Evolutionary conservation across 257 asterid species (phyloP), one percentile per base, ranked within the genome.

Genomic region (Solanum appendiculatum): DNA sequence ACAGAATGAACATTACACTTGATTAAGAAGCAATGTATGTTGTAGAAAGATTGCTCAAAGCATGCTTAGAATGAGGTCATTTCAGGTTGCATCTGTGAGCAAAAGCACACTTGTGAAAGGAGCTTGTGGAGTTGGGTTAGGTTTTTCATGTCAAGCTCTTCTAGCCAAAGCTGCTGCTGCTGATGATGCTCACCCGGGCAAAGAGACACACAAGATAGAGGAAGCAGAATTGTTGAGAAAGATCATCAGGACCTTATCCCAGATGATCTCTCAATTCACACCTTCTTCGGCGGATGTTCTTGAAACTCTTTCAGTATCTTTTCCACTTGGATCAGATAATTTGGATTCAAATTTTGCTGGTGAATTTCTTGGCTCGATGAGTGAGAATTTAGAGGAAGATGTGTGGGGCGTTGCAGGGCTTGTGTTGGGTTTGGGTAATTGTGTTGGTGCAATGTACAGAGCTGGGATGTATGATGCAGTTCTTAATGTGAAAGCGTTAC

Each of bases 51-150:
- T 85, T 69, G 83, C 82, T 70, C 75, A 33, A 51, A 69, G 48
- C 16, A 69, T 85, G 51, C 69, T 70, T 48, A 29, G 77, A 70
- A 70, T 44, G 82, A 51, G 84, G 68, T 58, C 84, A 88, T 91
- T 88, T 69, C 94, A 97, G 99, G 97, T 94, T 74, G 93, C 94
- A 89, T 93, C 91, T 87, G 68, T 86, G 87, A 93, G 98, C 95
- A 97, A 91, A 93, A 95, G 97, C 92, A 92, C 95, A 86, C 96
- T 96, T 86, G 97, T 97, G 77, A 95, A 92, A 93, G 99, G 99
- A 91, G 99, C 99, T 90, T 95, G 99, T 90, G 99, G 96, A 85
- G 89, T 95, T 91, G 99, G 99, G 88, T 89, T 97, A 92, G 99
- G 99, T 86, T 93, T 93, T 90, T 93, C 98, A 58, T 93, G 95